phyloP scores from a whole-genome alignment of 768 basidiomycete species.

The Hericium erinaceus region DNA sequence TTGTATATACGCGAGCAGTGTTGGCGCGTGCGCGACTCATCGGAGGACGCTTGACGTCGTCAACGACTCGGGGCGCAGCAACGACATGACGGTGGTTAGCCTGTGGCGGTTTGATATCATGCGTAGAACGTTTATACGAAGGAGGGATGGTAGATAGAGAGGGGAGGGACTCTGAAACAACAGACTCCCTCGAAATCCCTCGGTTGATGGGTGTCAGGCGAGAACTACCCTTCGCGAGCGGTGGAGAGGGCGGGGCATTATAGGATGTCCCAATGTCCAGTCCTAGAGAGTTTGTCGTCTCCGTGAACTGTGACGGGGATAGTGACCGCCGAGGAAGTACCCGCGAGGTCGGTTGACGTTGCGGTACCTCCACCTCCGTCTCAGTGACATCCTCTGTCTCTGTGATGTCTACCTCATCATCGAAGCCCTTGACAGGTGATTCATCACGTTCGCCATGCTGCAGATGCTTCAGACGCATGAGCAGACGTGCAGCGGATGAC shows the following conservation, averaged over 20 bases:
- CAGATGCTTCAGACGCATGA: conserved; percentile 8
- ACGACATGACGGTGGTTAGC: not conserved
- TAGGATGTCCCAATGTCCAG: conserved; percentile 17
- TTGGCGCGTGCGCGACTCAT: not conserved
- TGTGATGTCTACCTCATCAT: conserved; percentile 3
- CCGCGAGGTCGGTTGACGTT: not conserved
- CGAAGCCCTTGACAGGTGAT: conserved; percentile 6
- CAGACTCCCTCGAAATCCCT: conserved; percentile 3
- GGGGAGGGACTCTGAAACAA: conserved; percentile 10
- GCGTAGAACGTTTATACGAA: not conserved
- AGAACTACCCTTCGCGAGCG: not conserved
- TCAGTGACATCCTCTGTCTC: not conserved
- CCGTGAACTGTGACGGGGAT: conserved; percentile 7
- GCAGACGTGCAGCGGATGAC: conserved; percentile 9
- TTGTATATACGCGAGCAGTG: not conserved
- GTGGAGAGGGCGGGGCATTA: conserved; percentile 1
- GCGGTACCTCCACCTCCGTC: not conserved
- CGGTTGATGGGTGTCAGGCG: conserved; percentile 3
- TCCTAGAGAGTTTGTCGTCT: conserved; percentile 21
- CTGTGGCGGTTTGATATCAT: not conserved
- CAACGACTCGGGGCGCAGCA: not conserved
- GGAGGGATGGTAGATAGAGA: conserved; percentile 13
- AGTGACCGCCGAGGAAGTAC: not conserved
- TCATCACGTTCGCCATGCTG: conserved; percentile 1
- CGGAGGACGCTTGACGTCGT: not conserved